Percentiles rank a stretch among this genome's conserved stretches.
Evolutionary conservation across 495 filamentous ascomycete species (phyloP).

Genomic region (Aspergillus cavernicola): DNA sequence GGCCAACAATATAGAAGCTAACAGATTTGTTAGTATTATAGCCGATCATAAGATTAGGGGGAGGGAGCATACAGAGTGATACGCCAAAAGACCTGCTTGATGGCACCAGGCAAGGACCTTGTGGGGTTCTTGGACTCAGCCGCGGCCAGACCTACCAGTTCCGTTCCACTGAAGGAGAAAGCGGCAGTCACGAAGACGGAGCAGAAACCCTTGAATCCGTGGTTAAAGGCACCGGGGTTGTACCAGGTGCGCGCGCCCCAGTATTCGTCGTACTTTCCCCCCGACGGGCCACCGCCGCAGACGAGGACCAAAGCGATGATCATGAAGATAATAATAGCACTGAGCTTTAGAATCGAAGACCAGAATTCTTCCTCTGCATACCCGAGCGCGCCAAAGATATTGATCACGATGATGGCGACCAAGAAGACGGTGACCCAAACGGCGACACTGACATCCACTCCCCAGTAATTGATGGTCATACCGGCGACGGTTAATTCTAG

Average conservation of each 20-base stretch:
- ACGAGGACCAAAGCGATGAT: conserved; percentile 68
- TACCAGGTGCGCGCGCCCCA: conserved; percentile 62
- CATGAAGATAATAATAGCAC: conserved; percentile 65
- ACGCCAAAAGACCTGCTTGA: conserved; percentile 75
- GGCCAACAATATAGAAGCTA: conserved; percentile 67
- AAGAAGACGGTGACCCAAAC: conserved; percentile 68
- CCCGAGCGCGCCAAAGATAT: conserved; percentile 57
- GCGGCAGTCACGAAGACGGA: conserved; percentile 70
- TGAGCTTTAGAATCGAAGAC: conserved; percentile 45
- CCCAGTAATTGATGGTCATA: conserved; percentile 75
- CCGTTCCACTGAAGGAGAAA: conserved; percentile 70
- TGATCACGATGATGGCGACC: conserved; percentile 32
- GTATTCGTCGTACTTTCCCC: conserved; percentile 36
- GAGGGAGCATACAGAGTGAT: conserved; percentile 44
- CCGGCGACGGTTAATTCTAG: conserved; percentile 74
- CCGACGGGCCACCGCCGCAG: conserved; percentile 57
- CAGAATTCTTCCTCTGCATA: conserved; percentile 61
- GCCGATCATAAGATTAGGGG: too few relatives aligned
- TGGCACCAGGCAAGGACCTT: conserved; percentile 61
- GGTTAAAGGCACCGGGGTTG: conserved; percentile 65
- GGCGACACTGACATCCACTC: conserved; percentile 47
- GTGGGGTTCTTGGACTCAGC: conserved; percentile 64
- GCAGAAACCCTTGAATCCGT: conserved; percentile 66
- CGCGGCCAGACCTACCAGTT: conserved; percentile 69
- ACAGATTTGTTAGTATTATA: background rate